Evolutionary conservation across 768 basidiomycete genomes (phyloP).

Genomic region (Pisolithus sp.): DNA sequence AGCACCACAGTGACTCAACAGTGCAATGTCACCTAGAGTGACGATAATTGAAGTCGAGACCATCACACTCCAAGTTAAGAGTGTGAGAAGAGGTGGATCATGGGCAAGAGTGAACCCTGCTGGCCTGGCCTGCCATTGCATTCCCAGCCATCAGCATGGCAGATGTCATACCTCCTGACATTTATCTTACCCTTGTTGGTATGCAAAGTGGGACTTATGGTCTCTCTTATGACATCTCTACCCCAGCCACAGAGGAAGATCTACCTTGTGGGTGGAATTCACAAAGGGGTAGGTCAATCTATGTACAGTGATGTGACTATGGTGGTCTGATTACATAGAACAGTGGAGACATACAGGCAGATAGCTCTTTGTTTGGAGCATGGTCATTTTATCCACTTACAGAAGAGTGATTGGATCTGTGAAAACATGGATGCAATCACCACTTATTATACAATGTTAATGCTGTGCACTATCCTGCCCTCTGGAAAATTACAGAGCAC

Average conservation of each 20-base stretch:
- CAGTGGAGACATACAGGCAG: background rate
- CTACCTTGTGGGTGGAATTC: constrained; percentile 1
- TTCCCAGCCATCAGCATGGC: no score
- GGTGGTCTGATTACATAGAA: background rate
- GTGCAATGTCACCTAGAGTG: no score
- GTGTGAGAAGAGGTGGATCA: no score
- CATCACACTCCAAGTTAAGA: no score
- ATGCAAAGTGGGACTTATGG: constrained; percentile 1
- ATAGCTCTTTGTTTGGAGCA: background rate
- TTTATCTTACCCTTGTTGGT: background rate
- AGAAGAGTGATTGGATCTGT: background rate
- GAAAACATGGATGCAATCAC: background rate
- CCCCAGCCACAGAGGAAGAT: background rate
- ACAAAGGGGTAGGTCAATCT: background rate
- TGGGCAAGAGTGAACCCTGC: no score
- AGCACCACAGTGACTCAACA: no score
- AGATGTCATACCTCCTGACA: background rate
- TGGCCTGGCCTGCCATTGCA: no score
- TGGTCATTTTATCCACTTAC: background rate
- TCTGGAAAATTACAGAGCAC: constrained; percentile 1
- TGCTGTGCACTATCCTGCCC: background rate
- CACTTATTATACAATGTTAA: background rate
- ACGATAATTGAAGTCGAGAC: no score
- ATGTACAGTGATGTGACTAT: background rate
- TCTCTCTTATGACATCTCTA: constrained; percentile 1